phyloP scores from a whole-genome alignment of 1,284 basidiomycete genomes.

The Spongispora temasekensis region DNA sequence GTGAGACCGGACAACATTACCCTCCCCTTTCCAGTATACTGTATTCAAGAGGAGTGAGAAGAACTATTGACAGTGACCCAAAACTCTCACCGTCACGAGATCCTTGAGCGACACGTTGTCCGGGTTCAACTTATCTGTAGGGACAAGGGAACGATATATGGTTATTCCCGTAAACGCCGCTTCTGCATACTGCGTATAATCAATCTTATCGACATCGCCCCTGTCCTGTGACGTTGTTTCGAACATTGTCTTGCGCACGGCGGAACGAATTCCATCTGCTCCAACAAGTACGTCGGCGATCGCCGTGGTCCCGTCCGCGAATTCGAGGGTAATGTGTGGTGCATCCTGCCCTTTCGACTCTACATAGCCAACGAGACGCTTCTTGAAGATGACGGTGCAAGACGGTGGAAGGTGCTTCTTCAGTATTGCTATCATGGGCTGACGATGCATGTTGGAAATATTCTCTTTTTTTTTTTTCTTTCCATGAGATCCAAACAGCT shows the following conservation, averaged over 20 bases:
- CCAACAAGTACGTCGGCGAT: constrained; percentile 19
- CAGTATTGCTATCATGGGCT: constrained; percentile 23
- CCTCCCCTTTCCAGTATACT: constrained; percentile 6
- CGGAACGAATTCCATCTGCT: constrained; percentile 23
- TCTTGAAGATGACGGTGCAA: constrained; percentile 21
- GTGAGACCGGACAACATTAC: not conserved
- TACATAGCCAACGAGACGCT: constrained; percentile 19
- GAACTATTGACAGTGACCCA: not conserved
- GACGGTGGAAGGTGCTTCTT: constrained; percentile 22
- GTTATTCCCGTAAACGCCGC: constrained; percentile 22
- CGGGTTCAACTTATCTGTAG: constrained; percentile 15
- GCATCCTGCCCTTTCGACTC: not conserved
- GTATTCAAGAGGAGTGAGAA: not conserved
- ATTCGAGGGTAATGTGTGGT: constrained; percentile 13
- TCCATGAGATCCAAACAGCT: not conserved
- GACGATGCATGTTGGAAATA: constrained; percentile 21
- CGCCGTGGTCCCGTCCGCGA: constrained; percentile 21
- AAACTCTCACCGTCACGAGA: not conserved
- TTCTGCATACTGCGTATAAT: constrained; percentile 18
- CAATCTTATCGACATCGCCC: not conserved
- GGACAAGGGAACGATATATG: constrained; percentile 18
- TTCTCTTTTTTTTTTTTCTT: constrained; percentile 10
- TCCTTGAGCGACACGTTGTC: constrained; percentile 3
- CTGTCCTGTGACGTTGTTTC: constrained; percentile 10
- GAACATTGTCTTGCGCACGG: constrained; percentile 22